Base-by-base conservation (phyloP, 1,284 basidiomycete genomes). In the Pseudozyma sp. region DNA sequence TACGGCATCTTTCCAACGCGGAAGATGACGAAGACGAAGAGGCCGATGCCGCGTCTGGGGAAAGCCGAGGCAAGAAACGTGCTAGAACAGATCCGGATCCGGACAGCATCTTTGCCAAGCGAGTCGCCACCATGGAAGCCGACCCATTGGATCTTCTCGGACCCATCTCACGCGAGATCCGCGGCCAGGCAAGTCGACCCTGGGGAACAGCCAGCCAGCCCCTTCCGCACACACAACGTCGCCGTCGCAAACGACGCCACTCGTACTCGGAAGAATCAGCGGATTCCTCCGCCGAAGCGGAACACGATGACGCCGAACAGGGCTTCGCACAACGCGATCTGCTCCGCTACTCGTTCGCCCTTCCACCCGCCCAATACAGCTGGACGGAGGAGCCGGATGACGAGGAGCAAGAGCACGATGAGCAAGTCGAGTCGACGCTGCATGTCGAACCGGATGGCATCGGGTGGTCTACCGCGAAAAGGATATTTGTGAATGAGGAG, bases 141-240 rank as follows among this genome's bases (percentile, higher is more conserved):
- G 71, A 74, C 31, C 71, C 71, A 30, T 56, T 74, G 29, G 71
- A 74, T 29, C 47, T 69, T 1, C 50, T 74, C 2, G 71, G 71
- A 7, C 62, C 62, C 1, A 34, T 74, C 0, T 69, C 71, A 5
- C 58, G 71, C 29, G 71, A 74, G 47, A 69, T 74, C 14, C 57
- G 71, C 5, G 71, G 71, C 11, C 71, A 74, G 19, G 62, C 62
- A 2, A 24, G 47, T 1, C 46, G 34, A n/a, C 34, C 52, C 6
- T 74, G 71, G 71, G 71, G 66, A 10, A 66, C 66, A 1, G 44
- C 31, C 17, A 64, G 43, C 8, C 11, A 13, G 14, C 34, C 39
- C 37, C 34, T 11, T 29, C n/a, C 29, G 13, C 45, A 47, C n/a
- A 47, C 39, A 16, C 16, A 14, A 9, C 35, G 54, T 6, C 52